Evolutionary conservation across 352 stramenopile genomes (phyloP), one percentile per base, ranked within the genome.

Genomic region (Aphanomyces astaci): DNA sequence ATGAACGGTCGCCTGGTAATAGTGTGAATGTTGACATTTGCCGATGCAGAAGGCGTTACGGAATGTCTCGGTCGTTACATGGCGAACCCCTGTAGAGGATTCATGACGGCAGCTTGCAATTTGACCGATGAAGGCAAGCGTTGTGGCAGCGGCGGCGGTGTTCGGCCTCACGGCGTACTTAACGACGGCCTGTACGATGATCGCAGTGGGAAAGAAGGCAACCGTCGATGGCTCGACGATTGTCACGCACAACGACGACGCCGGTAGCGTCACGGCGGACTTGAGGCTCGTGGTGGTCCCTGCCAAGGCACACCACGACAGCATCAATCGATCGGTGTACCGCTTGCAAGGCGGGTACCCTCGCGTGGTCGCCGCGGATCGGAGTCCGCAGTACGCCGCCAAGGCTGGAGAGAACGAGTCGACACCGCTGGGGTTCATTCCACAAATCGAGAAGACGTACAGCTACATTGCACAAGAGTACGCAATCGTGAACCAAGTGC

Each of bases 391-490:
- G 30, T 71, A 71, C 40, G 40, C 17, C 10, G 24, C 64, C 25
- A 31, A 32, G 17, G 9, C 4, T 5, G 64, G 52, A 24, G 31
- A 71, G 25, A 71, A 71, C 56, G 27, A 40, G 19, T 36, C 33
- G 19, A 24, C 13, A 13, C 53, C 57, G 22, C 72, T 87, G 54
- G 75, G 78, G 30, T 76, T 71, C 39, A 84, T 87, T 31, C 73
- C 73, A 25, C 64, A 93, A 75, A 77, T 92, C 15, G 19, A 22
- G 4, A 73, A 80, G 55, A 93, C 84, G 1, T 93, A 80, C 70
- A 78, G 75, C 0, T 88, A 88, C 71, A 73, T 89, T 27, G 82
- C 91, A 67, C 81, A 84, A 49, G 79, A 78, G 17, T 93, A 93
- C 56, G 80, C 75, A 43, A 78, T 86, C 43, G 78, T 90, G 28